These are phyloP conservation scores for Populus davidiana DNA, from an alignment of 345 rosid species.

Conservation along the genomic window DNA sequence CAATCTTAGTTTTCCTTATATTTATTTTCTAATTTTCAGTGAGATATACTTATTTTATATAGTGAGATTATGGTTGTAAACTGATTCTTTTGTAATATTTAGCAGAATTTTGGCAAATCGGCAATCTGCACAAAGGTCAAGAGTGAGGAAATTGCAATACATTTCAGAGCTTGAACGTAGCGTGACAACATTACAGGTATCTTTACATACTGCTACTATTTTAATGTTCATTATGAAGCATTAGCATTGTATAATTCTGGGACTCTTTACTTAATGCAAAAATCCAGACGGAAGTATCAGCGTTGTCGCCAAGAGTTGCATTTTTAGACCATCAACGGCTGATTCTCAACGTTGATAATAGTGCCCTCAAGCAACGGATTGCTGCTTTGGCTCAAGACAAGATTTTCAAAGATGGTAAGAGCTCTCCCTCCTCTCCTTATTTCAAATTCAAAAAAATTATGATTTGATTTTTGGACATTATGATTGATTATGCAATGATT, in stretches of 20 bases:
- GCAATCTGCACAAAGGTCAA: slow-evolving; percentile 72
- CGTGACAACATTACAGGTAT: slow-evolving; percentile 58
- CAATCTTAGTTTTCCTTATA: background rate
- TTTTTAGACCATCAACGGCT: slow-evolving; percentile 82
- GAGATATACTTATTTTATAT: background rate
- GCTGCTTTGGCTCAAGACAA: slow-evolving; percentile 94
- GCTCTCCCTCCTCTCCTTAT: background rate
- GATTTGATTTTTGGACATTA: background rate
- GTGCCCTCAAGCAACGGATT: slow-evolving; percentile 86
- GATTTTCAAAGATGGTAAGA: slow-evolving; percentile 81
- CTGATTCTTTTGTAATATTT: background rate
- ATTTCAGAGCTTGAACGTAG: slow-evolving; percentile 63
- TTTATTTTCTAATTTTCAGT: background rate
- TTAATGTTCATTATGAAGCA: too few relatives aligned
- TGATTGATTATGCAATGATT: too few relatives aligned
- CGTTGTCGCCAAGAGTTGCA: slow-evolving; percentile 79
- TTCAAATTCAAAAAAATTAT: background rate
- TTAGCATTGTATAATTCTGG: too few relatives aligned
- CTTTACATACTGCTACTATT: too few relatives aligned
- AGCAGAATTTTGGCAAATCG: slow-evolving; percentile 68
- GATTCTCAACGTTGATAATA: slow-evolving; percentile 78
- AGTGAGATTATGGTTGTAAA: background rate
- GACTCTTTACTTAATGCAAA: background rate
- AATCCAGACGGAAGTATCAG: slow-evolving; percentile 78
- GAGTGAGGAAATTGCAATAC: slow-evolving; percentile 63